These are phyloP conservation scores for Russula brevipes DNA, from an alignment of 768 basidiomycete genomes.

Conservation along the genomic window DNA sequence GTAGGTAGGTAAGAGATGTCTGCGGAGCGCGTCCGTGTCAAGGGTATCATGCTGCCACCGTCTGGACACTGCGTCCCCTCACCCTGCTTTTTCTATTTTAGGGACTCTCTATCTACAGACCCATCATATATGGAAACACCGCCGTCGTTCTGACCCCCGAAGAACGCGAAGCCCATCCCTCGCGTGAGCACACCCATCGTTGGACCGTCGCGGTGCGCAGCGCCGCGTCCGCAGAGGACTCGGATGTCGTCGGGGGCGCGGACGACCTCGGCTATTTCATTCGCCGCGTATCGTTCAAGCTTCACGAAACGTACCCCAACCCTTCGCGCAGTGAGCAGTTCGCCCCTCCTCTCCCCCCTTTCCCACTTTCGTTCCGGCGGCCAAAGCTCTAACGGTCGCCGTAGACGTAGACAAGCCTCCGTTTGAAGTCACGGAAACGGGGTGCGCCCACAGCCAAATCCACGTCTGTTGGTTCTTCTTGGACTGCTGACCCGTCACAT, in stretches of 20 bases:
- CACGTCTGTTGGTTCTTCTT: not conserved
- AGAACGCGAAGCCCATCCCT: constrained; percentile 53
- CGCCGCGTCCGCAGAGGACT: constrained; percentile 67
- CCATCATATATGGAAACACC: constrained; percentile 94
- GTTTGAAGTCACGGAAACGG: constrained; percentile 94
- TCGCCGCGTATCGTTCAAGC: constrained; percentile 93
- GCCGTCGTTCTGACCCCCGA: constrained; percentile 70
- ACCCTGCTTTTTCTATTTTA: constrained; percentile 31
- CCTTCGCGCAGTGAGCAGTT: constrained; percentile 73
- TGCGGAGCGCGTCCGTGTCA: constrained; percentile 73
- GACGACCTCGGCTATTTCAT: constrained; percentile 90
- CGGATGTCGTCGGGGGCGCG: constrained; percentile 79
- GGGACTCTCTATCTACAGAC: constrained; percentile 84
- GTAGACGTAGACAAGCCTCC: constrained; percentile 89
- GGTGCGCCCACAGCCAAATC: constrained; percentile 41
- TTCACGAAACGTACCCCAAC: constrained; percentile 94
- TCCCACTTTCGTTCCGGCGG: not conserved
- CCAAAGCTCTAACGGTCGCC: constrained; percentile 8
- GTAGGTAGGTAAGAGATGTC: constrained; percentile 32
- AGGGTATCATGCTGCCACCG: constrained; percentile 33
- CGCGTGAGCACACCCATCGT: constrained; percentile 82
- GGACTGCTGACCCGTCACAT: not conserved
- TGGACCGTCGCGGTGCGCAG: constrained; percentile 97
- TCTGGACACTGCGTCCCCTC: constrained; percentile 4
- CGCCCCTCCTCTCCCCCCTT: not conserved